A percentile compares a stretch with the other conserved stretches of the same genome.
Conservation (phyloP, 2,329 filamentous ascomycete genomes). For the Penicillium sp. region DNA sequence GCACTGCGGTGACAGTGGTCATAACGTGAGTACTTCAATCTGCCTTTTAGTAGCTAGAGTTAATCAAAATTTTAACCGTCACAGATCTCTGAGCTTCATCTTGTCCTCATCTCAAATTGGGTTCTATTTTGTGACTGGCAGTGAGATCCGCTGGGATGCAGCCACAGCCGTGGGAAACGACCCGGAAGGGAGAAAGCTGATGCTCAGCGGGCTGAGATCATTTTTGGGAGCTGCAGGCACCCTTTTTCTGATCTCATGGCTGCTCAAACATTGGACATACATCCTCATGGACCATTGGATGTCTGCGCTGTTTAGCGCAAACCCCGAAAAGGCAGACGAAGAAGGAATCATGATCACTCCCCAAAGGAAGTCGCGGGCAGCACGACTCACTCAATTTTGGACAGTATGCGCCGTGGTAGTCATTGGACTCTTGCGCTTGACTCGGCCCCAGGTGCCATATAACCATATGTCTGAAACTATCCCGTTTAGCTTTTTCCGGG, state of each 20-base stretch:
- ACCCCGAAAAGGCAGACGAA: conserved; percentile 14
- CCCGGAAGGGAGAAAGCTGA: conserved; percentile 29
- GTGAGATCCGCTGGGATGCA: conserved; percentile 33
- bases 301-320: conserved; percentile 17
- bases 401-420: conserved; percentile 14
- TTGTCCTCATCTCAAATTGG: conserved; percentile 30
- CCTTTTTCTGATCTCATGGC: conserved; percentile 23
- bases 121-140: conserved; percentile 34
- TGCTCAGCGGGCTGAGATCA: conserved; percentile 31
- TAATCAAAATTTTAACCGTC: neutral
- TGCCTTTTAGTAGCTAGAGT: neutral
- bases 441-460: conserved; percentile 31
- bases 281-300: conserved; percentile 23
- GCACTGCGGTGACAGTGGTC: conserved; percentile 15
- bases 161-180: conserved; percentile 30
- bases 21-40: conserved; percentile 22
- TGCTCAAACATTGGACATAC: conserved; percentile 21
- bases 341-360: conserved; percentile 12
- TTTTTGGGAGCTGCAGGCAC: conserved; percentile 22
- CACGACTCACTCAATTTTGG: conserved; percentile 15
- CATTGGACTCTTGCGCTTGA: conserved; percentile 19
- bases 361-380: neutral
- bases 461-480: conserved; percentile 32
- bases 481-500: conserved; percentile 27
- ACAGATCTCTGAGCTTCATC: conserved; percentile 23